Evolutionary conservation across 306 rosid genomes (phyloP).

Genomic region (Erythrophleum fordii): DNA sequence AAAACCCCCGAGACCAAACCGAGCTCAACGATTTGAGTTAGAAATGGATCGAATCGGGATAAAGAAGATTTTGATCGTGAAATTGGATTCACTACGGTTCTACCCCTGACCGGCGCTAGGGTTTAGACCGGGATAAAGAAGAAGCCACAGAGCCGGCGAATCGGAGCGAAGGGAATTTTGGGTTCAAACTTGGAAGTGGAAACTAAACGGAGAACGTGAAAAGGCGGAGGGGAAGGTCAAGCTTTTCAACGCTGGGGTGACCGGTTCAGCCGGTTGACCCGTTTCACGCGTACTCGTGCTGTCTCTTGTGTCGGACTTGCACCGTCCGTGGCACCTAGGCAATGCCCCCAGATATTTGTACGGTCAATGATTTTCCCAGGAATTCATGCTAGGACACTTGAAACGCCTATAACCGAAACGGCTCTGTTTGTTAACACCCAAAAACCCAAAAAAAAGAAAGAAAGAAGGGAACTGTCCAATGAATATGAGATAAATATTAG

Average conservation of each 20-base stretch:
- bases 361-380: neutral
- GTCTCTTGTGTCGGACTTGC: neutral
- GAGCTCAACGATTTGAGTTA: slow-evolving; percentile 9
- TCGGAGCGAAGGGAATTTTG: neutral
- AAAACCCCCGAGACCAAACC: slow-evolving; percentile 1
- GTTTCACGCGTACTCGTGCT: slow-evolving; percentile 27
- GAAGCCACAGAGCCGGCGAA: neutral
- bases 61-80: neutral
- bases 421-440: no score
- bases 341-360: neutral
- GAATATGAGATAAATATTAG: no score
- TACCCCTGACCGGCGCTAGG: slow-evolving; percentile 37
- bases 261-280: slow-evolving; percentile 50
- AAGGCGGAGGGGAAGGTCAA: neutral
- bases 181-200: neutral
- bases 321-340: neutral
- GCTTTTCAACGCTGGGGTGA: slow-evolving; percentile 37
- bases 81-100: slow-evolving; percentile 13
- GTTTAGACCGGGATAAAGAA: neutral
- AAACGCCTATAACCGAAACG: no score
- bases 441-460: no score
- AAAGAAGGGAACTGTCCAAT: no score
- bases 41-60: neutral
- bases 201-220: neutral
- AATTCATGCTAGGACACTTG: neutral